Evolutionary conservation across 108 stramenopile genomes (phyloP), one percentile per base, ranked within the genome.

Genomic region (Schizochytrium sp.): DNA sequence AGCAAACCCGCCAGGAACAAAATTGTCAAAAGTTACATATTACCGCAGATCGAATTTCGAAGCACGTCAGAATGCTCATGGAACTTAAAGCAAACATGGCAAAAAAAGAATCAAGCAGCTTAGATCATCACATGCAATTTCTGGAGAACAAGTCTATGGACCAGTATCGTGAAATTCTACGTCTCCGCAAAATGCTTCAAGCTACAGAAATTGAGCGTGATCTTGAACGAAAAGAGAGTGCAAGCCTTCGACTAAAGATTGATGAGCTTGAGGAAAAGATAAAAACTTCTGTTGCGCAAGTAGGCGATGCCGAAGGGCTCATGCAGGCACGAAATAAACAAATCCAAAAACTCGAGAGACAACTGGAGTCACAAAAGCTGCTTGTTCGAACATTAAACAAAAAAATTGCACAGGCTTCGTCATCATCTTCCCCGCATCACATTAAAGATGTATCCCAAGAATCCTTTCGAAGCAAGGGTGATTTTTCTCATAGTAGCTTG

Each of bases 131-230:
- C 76, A 40, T 83, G 2, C 0, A 55, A 7, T 83, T 55, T 55
- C 28, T 83, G 45, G 76, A 83, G 28, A 83, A 10, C 2, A 49
- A 83, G 53, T 10, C 76, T 38, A 83, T 55, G 38, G 40, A 83
- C 1, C 76, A 83, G 76, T 83, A 83, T 55, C 76, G 55, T n/a
- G 76, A 83, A 42, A 83, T 83, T 55, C 5, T 83, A 5, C 45
- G 76, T 47, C 53, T 83, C 28, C 76, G 76, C 17, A 83, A 55
- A 17, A 46, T 83, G 1, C 55, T 13, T 28, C 5, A 17, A 10
- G 53, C 47, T n/a, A 38, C 47, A n/a, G 76, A 83, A 2, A n/a
- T 83, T 2, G 50, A 83, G 76, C 76, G 49, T 53, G 10, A 28
- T 3, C 5, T 55, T 55, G n/a, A 83, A 3, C 76, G 76, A 83